phyloP scores from a whole-genome alignment of 106 monocot species.

The Phalaenopsis aphrodite region DNA sequence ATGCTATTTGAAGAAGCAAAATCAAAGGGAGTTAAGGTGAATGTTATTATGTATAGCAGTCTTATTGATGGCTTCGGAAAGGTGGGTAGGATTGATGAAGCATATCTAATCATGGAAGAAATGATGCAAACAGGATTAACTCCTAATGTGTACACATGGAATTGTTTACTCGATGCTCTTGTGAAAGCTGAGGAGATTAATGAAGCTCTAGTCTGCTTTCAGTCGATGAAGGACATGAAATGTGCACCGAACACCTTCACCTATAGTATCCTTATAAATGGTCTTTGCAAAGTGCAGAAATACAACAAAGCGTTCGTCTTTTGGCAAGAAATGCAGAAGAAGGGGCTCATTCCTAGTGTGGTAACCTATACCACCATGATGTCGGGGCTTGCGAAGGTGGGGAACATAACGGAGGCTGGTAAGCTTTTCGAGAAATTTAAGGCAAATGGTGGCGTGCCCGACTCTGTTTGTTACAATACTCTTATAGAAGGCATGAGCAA shows the following conservation, averaged over 20 bases:
- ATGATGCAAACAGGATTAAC: slow-evolving; percentile 86
- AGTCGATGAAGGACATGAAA: slow-evolving; percentile 95
- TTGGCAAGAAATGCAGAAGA: slow-evolving; percentile 96
- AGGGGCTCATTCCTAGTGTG: slow-evolving; percentile 67
- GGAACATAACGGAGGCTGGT: slow-evolving; percentile 76
- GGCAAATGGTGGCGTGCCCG: slow-evolving; percentile 77
- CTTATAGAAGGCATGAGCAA: slow-evolving; percentile 94
- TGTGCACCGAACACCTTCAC: slow-evolving; percentile 79
- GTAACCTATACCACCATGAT: slow-evolving; percentile 96
- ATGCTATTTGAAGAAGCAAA: slow-evolving; percentile 99
- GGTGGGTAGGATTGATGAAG: slow-evolving; percentile 96
- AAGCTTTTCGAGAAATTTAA: slow-evolving; percentile 81
- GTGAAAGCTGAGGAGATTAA: slow-evolving; percentile 89
- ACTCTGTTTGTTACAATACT: slow-evolving; percentile 70
- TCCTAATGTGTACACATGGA: slow-evolving; percentile 96
- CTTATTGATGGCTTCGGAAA: slow-evolving; percentile 98
- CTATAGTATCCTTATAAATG: slow-evolving; percentile 87
- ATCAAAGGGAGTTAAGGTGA: slow-evolving; percentile 58
- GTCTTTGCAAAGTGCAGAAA: slow-evolving; percentile 86
- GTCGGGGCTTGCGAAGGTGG: slow-evolving; percentile 78
- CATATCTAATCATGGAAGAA: slow-evolving; percentile 95
- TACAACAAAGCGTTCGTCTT: slow-evolving; percentile 97
- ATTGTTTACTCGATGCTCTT: slow-evolving; percentile 78
- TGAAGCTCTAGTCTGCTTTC: slow-evolving; percentile 92
- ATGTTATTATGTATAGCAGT: slow-evolving; percentile 79